Evolutionary conservation across 306 rosid genomes (phyloP).

Genomic region (Quercus ilex): DNA sequence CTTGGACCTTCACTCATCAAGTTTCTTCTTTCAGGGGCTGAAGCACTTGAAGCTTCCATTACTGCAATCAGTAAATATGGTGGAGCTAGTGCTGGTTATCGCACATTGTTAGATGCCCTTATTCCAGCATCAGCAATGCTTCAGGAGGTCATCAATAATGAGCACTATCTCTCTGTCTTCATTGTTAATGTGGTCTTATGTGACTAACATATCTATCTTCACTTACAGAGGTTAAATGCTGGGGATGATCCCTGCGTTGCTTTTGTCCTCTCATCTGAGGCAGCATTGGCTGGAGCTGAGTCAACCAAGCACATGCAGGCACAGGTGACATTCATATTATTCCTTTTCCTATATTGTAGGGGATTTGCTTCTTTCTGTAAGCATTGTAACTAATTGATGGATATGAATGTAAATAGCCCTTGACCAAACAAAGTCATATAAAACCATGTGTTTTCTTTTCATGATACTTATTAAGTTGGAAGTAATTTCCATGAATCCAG

Average conservation of each 20-base stretch:
- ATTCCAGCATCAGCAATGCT: slow-evolving; percentile 79
- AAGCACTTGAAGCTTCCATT: slow-evolving; percentile 75
- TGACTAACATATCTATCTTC: slow-evolving; percentile 17
- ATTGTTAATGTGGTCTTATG: slow-evolving; percentile 15
- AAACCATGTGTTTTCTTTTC: background rate
- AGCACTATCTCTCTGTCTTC: slow-evolving; percentile 11
- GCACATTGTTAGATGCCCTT: slow-evolving; percentile 91
- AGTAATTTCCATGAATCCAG: background rate
- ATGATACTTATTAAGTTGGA: background rate
- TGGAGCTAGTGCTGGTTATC: slow-evolving; percentile 89
- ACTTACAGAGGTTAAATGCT: slow-evolving; percentile 58
- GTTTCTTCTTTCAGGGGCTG: slow-evolving; percentile 67
- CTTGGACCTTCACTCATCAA: slow-evolving; percentile 14
- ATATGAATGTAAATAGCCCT: background rate
- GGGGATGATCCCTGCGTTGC: slow-evolving; percentile 76
- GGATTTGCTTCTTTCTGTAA: background rate
- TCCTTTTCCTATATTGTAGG: slow-evolving; percentile 3
- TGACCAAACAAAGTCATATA: background rate
- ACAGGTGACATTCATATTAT: slow-evolving; percentile 48
- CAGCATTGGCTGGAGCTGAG: slow-evolving; percentile 83
- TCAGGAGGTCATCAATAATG: slow-evolving; percentile 51
- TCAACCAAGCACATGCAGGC: slow-evolving; percentile 84
- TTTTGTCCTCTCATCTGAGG: slow-evolving; percentile 74
- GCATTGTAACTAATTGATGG: background rate
- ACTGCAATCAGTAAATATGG: slow-evolving; percentile 92